Conservation (phyloP, 192 early-diverging fungal species). For the Mortierella hygrophila region DNA sequence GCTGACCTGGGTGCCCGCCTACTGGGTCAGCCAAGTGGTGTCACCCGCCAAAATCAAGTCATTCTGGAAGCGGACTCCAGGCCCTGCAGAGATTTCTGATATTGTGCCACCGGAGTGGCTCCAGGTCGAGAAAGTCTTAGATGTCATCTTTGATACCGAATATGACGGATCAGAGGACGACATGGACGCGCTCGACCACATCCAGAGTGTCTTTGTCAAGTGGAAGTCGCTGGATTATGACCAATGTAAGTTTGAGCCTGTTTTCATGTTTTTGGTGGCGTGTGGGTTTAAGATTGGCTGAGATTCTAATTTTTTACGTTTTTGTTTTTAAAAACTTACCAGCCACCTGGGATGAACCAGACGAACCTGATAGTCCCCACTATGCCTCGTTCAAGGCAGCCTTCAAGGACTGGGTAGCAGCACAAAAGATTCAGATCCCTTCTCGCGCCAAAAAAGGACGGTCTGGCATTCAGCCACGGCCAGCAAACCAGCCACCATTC, state of each 20-base stretch:
- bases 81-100: conserved; percentile 27
- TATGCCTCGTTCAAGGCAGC: conserved; percentile 56
- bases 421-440: conserved; percentile 54
- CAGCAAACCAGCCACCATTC: conserved; percentile 49
- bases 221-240: conserved; percentile 71
- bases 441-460: conserved; percentile 47
- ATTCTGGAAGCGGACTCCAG: conserved; percentile 42
- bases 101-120: conserved; percentile 54
- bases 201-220: conserved; percentile 71
- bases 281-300: neutral
- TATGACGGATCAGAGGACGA: conserved; percentile 36
- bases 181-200: conserved; percentile 52
- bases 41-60: conserved; percentile 31
- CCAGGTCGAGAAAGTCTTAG: conserved; percentile 57
- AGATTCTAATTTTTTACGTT: neutral
- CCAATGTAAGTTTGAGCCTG: conserved; percentile 53
- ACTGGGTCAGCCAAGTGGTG: conserved; percentile 57
- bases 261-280: neutral
- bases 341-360: conserved; percentile 60
- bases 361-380: conserved; percentile 32
- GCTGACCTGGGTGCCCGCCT: conserved; percentile 62
- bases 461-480: conserved; percentile 27
- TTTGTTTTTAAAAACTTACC: neutral
- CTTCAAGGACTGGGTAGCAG: conserved; percentile 52
- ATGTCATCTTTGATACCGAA: conserved; percentile 52